These are phyloP conservation scores for Fusarium heterosporum DNA, from an alignment of 2,329 filamentous ascomycete genomes.

Conservation along the genomic window DNA sequence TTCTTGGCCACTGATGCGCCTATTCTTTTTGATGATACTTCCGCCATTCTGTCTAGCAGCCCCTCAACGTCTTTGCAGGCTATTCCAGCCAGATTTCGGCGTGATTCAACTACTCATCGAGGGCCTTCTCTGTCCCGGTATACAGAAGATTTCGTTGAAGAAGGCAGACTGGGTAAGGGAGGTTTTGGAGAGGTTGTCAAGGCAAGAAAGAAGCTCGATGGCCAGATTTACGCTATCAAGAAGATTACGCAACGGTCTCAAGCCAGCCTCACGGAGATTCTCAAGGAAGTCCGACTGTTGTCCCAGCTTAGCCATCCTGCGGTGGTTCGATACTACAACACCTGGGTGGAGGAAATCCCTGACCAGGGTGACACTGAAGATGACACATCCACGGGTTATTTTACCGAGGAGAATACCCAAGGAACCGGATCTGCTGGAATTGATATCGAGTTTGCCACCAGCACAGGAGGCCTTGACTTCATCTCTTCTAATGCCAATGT, in stretches of 20 bases:
- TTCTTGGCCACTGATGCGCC: slow-evolving; percentile 75
- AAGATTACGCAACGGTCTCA: slow-evolving; percentile 89
- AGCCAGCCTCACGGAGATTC: slow-evolving; percentile 81
- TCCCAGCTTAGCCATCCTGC: slow-evolving; percentile 92
- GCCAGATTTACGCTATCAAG: slow-evolving; percentile 94
- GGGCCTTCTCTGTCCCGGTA: slow-evolving; percentile 76
- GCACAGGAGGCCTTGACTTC: slow-evolving; percentile 88
- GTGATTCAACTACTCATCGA: slow-evolving; percentile 69
- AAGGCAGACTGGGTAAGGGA: slow-evolving; percentile 88
- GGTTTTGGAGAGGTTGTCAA: slow-evolving; percentile 98
- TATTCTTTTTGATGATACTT: slow-evolving; percentile 62
- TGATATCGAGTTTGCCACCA: slow-evolving; percentile 72
- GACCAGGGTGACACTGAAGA: slow-evolving; percentile 67
- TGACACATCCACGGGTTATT: slow-evolving; percentile 66
- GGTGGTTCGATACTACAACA: slow-evolving; percentile 90
- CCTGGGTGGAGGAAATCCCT: slow-evolving; percentile 85
- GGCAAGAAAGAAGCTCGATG: slow-evolving; percentile 92
- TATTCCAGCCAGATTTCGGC: slow-evolving; percentile 64
- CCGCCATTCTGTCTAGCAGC: slow-evolving; percentile 55
- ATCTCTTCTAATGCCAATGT: slow-evolving; percentile 88
- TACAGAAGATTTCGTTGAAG: slow-evolving; percentile 88
- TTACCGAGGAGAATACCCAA: slow-evolving; percentile 52
- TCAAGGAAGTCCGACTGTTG: slow-evolving; percentile 87
- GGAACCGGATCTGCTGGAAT: slow-evolving; percentile 56
- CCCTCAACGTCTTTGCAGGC: slow-evolving; percentile 58